Percentiles rank a stretch among this genome's conserved stretches.
Conservation (phyloP, 192 early-diverging fungal species). For the Phlyctochytrium bullatum region DNA sequence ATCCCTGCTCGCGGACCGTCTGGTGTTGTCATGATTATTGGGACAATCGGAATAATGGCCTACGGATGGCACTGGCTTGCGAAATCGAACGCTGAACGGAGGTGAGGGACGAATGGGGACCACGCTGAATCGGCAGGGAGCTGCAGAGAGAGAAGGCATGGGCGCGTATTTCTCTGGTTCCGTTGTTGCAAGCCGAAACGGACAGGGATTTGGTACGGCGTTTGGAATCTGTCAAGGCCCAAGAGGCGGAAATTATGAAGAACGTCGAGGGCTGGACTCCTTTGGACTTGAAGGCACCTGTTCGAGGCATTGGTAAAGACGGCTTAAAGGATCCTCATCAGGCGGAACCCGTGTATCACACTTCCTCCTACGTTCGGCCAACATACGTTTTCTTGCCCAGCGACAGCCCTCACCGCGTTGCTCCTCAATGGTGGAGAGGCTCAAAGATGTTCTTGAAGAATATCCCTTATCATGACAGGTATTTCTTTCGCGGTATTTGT, state of each 20-base stretch:
- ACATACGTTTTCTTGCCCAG: slow-evolving; percentile 65
- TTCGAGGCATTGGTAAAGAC: slow-evolving; percentile 40
- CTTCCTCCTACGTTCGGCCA: slow-evolving; percentile 73
- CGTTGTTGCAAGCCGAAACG: slow-evolving; percentile 87
- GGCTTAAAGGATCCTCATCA: slow-evolving; percentile 60
- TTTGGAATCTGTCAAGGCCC: slow-evolving; percentile 63
- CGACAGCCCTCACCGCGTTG: slow-evolving; percentile 34
- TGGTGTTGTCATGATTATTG: slow-evolving; percentile 77
- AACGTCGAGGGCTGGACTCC: slow-evolving; percentile 53
- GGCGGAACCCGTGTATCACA: slow-evolving; percentile 89
- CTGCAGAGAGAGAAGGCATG: slow-evolving; percentile 89
- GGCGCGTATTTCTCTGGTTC: slow-evolving; percentile 88
- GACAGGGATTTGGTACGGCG: slow-evolving; percentile 82
- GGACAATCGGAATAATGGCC: slow-evolving; percentile 68
- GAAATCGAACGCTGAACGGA: slow-evolving; percentile 65
- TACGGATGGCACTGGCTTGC: slow-evolving; percentile 77
- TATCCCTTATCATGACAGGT: slow-evolving; percentile 34
- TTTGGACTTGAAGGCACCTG: slow-evolving; percentile 46
- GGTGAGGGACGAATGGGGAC: slow-evolving; percentile 56
- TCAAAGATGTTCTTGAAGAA: slow-evolving; percentile 48
- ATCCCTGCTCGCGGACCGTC: slow-evolving; percentile 88
- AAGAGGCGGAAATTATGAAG: slow-evolving; percentile 87
- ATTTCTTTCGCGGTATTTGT: neutral
- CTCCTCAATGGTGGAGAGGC: slow-evolving; percentile 56
- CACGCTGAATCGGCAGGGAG: slow-evolving; percentile 64